A percentile compares a stretch with the other conserved stretches of the same genome.
Conservation (phyloP, 768 basidiomycete species). For the Russula lepida region DNA sequence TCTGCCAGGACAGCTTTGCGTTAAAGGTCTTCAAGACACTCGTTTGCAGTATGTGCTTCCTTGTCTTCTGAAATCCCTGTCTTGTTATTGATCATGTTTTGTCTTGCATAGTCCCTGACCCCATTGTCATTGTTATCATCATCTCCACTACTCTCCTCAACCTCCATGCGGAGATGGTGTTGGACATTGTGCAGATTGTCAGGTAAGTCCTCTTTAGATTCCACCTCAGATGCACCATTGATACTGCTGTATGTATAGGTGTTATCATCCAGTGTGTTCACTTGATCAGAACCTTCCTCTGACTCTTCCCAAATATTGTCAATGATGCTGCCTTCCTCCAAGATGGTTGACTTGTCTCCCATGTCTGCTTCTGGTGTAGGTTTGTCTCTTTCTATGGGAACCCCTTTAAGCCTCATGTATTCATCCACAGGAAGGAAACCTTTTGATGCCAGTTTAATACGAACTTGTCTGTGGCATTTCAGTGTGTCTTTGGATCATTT, state of each 20-base stretch:
- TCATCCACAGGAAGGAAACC: not conserved
- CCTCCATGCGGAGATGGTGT: no score
- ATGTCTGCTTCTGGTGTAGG: no score
- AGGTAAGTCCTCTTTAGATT: not conserved
- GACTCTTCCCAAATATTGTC: not conserved
- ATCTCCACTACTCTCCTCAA: no score
- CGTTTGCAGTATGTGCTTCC: not conserved
- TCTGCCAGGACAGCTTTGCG: no score
- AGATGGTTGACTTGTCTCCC: no score
- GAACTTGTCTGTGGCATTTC: not conserved
- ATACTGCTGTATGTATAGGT: no score
- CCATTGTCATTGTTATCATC: not conserved
- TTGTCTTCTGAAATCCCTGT: not conserved
- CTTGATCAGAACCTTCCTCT: not conserved
- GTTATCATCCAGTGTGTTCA: not conserved
- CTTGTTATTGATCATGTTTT: not conserved
- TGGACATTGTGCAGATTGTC: no score
- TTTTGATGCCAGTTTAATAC: not conserved
- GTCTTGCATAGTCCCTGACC: not conserved
- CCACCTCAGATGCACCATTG: not conserved
- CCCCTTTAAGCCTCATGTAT: not conserved
- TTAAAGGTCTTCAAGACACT: not conserved
- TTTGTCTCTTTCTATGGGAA: not conserved
- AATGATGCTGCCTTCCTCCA: no score
- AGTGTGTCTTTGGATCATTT: not conserved